These are phyloP conservation scores for Ilyonectria sp. DNA, from an alignment of 2,329 filamentous ascomycete genomes.

Conservation along the genomic window DNA sequence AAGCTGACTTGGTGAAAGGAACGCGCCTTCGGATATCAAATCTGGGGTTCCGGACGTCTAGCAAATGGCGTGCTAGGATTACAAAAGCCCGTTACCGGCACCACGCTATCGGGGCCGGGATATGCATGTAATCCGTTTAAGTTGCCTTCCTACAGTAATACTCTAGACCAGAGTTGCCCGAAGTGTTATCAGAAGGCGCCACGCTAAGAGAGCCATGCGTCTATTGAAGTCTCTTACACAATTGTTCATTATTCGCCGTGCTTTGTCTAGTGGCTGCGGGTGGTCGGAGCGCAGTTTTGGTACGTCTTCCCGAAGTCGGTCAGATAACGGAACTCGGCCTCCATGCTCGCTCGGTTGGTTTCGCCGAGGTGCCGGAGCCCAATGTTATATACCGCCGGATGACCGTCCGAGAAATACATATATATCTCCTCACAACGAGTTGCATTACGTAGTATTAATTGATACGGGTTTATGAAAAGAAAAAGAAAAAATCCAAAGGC, in stretches of 20 bases:
- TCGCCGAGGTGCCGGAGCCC: slow-evolving; percentile 13
- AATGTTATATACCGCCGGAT: background rate
- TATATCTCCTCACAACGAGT: background rate
- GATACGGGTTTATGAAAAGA: background rate
- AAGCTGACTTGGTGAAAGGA: slow-evolving; percentile 14
- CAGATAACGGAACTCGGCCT: slow-evolving; percentile 27
- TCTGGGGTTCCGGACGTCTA: slow-evolving; percentile 46
- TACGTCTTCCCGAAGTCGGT: slow-evolving; percentile 25
- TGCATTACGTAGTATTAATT: background rate
- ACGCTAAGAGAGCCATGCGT: slow-evolving; percentile 8
- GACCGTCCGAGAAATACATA: background rate
- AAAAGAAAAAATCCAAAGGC: background rate
- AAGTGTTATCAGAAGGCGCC: slow-evolving; percentile 3
- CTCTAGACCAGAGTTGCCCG: background rate
- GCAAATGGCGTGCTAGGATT: slow-evolving; percentile 51
- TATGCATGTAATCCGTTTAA: slow-evolving; percentile 26
- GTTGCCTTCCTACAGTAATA: slow-evolving; percentile 34
- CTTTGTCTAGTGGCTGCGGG: background rate
- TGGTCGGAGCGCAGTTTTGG: slow-evolving; percentile 15
- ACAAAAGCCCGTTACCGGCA: slow-evolving; percentile 49
- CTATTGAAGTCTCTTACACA: slow-evolving; percentile 4
- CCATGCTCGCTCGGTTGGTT: slow-evolving; percentile 15
- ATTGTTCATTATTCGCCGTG: background rate
- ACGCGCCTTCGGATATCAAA: slow-evolving; percentile 40
- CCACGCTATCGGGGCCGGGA: slow-evolving; percentile 36